Percentiles rank a stretch among this genome's conserved stretches.
Conservation (phyloP, 345 rosid genomes). For the Sisymbrium altissimum region DNA sequence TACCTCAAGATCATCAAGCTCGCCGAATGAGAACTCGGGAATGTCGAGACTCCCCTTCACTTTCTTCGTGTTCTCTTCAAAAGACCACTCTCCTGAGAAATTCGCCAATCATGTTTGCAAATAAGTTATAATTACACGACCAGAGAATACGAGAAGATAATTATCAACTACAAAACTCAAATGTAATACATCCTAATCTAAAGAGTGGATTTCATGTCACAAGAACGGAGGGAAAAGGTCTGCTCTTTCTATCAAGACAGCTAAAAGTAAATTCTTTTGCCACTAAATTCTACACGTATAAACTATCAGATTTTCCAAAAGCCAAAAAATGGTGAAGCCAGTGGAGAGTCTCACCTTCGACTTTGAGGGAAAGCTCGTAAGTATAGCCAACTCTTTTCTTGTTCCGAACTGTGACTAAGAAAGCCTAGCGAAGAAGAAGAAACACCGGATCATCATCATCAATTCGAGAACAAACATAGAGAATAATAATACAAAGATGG, state of each 20-base stretch:
- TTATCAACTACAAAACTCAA: neutral
- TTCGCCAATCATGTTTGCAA: neutral
- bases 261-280: neutral
- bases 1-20: slow-evolving; percentile 94
- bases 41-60: slow-evolving; percentile 68
- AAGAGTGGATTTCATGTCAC: neutral
- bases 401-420: slow-evolving; percentile 83
- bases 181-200: neutral
- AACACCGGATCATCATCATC: neutral
- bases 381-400: slow-evolving; percentile 89
- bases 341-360: slow-evolving; percentile 47
- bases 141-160: neutral
- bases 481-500: neutral
- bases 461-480: neutral
- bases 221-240: neutral
- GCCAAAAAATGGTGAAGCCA: neutral
- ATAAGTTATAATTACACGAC: neutral
- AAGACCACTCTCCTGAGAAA: slow-evolving; percentile 76
- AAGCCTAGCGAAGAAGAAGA: slow-evolving; percentile 52
- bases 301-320: neutral
- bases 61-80: slow-evolving; percentile 54
- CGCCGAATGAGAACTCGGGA: slow-evolving; percentile 87
- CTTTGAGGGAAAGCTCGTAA: slow-evolving; percentile 72
- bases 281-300: neutral
- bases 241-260: neutral